Base-by-base conservation (phyloP, 1,284 basidiomycete species). In the Fomitopsis pinicola region DNA sequence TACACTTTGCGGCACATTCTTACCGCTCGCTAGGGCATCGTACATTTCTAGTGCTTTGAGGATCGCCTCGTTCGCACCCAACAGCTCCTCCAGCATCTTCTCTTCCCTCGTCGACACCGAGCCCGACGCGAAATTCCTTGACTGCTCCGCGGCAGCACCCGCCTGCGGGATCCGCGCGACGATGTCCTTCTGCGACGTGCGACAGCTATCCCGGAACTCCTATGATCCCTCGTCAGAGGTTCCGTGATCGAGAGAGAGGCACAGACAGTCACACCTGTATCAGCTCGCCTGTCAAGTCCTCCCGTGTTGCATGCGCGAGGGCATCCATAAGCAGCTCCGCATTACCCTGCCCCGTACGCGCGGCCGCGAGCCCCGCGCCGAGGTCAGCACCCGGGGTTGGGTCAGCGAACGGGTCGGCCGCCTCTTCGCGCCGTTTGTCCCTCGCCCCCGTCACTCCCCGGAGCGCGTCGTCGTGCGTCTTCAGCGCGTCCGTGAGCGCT, bases 161-260 rank as follows among this genome's bases (percentile, higher is more conserved):
- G 91, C 91, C 91, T 91, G 92, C 26, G 87, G 81, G 60, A 92
- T 90, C 71, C 91, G 87, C 5, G 87, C 83, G 64, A 78, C 82
- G 45, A 92, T 85, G 17, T 90, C 76, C 56, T 89, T 89, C 70
- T 89, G 88, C 5, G 89, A 91, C 12, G 79, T 76, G 22, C 81
- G 77, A 67, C 89, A 92, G 71, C 89, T 89, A 5, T 70, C 63
- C 59, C 86, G 80, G 67, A 92, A 91, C 75, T 93, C 91, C 89
- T 92, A 62, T 54, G 62, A 19, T 7, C 36, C 14, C 19, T 5
- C 12, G 35, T 52, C 22, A 46, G 46, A 33, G 30, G 30, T 17
- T 5, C 38, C 35, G 5, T 38, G 30, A 28, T 9, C 26, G 36
- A 14, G 19, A 10, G 38, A 15, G 14, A 36, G 10, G 35, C 10